Conservation (phyloP, 768 basidiomycete genomes). For the Naganishia kalamii region DNA sequence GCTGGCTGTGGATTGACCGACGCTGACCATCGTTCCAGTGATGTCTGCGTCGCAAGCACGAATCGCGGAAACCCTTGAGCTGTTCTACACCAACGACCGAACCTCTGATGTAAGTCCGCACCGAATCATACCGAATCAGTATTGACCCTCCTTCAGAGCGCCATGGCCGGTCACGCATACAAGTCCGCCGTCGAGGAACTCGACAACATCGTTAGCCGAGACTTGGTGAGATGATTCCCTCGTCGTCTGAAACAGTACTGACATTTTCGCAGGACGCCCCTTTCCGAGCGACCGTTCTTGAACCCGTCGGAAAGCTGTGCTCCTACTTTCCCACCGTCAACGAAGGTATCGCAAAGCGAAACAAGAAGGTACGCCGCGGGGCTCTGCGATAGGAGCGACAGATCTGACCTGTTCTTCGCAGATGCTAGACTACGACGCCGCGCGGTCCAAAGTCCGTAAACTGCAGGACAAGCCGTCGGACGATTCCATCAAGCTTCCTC, state of each 20-base stretch:
- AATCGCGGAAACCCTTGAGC: slow-evolving; percentile 85
- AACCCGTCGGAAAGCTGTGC: slow-evolving; percentile 94
- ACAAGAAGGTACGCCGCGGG: slow-evolving; percentile 73
- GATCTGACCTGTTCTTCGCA: slow-evolving; percentile 40
- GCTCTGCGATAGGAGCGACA: not conserved
- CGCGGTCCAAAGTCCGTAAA: slow-evolving; percentile 82
- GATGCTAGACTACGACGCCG: slow-evolving; percentile 92
- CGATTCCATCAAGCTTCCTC: slow-evolving; percentile 83
- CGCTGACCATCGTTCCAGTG: slow-evolving; percentile 50
- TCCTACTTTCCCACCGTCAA: slow-evolving; percentile 89
- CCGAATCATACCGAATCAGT: not conserved
- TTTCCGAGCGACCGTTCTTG: slow-evolving; percentile 87
- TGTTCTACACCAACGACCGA: slow-evolving; percentile 63
- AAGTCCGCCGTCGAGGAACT: slow-evolving; percentile 90
- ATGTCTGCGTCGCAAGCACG: slow-evolving; percentile 91
- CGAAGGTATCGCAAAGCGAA: slow-evolving; percentile 84
- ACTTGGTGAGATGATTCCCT: slow-evolving; percentile 50
- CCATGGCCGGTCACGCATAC: slow-evolving; percentile 96
- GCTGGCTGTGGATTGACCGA: not conserved
- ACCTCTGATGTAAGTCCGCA: slow-evolving; percentile 50
- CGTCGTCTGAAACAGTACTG: not conserved
- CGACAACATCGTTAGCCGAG: slow-evolving; percentile 72
- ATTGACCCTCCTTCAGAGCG: slow-evolving; percentile 51
- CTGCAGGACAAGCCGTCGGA: slow-evolving; percentile 85
- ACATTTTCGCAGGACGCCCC: slow-evolving; percentile 58